Base-by-base conservation (phyloP, 345 rosid genomes). In the Heritiera fomes region DNA sequence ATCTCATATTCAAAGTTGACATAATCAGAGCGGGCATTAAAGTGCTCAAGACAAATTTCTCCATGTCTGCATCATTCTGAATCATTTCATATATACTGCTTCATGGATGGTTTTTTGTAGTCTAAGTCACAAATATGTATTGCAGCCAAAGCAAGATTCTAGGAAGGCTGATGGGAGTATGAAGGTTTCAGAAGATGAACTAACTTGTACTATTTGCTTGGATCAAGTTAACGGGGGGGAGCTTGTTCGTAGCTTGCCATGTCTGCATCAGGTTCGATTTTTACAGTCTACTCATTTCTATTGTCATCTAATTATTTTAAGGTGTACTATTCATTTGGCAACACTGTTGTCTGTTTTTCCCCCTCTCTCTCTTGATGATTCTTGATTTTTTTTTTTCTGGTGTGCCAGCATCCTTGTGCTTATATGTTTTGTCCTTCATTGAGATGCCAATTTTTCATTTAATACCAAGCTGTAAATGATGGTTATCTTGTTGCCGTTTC, bases 191-290 rank as follows among this genome's bases (percentile, higher is more conserved):
- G 93, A 88, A 75, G 91, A 91, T 84, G 93, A 86, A 62, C 65
- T 91, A 76, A 87, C 92, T 23, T 91, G 95, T 85, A 87, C 90
- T 53, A 88, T 89, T 69, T 89, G 93, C 85, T 88, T 91, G 89
- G 95, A 91, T 82, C 91, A 86, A 83, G 93, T 91, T 53, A 86
- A 85, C 81, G 30, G 80, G 14, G 95, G 89, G 30, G 95, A 91
- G 81, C 85, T 91, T 79, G 87, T 91, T 61, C 90, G 95, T 14
- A 88, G 95, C 86, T 83, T 91, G 79, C 95, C 92, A 75, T 91
- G 93, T 79, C 86, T 88, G 83, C 95, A 89, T 81, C 95, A 89
- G 93, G 95, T 91, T 65, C 74, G 34, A 47, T 40, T 67, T 14
- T 30, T 63, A 63, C 60, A 47, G 12, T 28, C 70, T 28, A 5